Conservation (phyloP, 73 alveolate species). For the Uronychia binucleata region DNA sequence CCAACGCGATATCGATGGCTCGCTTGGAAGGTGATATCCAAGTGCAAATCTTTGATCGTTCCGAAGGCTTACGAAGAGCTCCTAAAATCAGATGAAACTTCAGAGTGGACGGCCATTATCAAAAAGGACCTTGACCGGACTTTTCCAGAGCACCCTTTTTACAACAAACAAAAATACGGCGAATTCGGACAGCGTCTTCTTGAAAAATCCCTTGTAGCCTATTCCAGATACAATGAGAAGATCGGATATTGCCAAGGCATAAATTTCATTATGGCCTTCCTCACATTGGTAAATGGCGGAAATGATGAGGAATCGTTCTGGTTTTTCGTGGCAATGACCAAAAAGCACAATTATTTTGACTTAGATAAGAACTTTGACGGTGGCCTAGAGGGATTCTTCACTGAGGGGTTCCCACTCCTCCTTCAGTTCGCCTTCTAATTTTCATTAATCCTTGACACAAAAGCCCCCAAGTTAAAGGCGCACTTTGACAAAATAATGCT, state of each 20-base stretch:
- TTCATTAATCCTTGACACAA: slow-evolving; percentile 38
- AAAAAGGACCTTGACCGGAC: slow-evolving; percentile 67
- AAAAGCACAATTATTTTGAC: slow-evolving; percentile 22
- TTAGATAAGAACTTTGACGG: slow-evolving; percentile 31
- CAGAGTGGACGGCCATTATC: slow-evolving; percentile 20
- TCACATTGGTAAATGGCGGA: slow-evolving; percentile 54
- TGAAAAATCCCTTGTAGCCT: slow-evolving; percentile 15
- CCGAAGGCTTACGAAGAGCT: slow-evolving; percentile 49
- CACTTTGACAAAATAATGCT: slow-evolving; percentile 53
- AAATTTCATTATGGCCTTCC: slow-evolving; percentile 47
- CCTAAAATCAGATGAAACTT: slow-evolving; percentile 12
- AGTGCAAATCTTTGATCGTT: slow-evolving; percentile 14
- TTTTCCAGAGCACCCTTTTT: slow-evolving; percentile 64
- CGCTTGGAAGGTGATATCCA: slow-evolving; percentile 63
- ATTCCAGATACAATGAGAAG: slow-evolving; percentile 35
- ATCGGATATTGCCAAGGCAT: slow-evolving; percentile 52
- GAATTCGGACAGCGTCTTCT: slow-evolving; percentile 24
- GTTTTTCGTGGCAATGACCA: slow-evolving; percentile 40
- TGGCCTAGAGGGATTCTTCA: slow-evolving; percentile 59
- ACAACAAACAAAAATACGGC: slow-evolving; percentile 25
- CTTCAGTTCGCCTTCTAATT: slow-evolving; percentile 44
- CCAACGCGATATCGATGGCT: slow-evolving; percentile 75
- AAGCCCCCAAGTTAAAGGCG: slow-evolving; percentile 43
- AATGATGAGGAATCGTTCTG: slow-evolving; percentile 61
- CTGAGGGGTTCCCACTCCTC: slow-evolving; percentile 53